These are phyloP conservation scores for Aureobasidium vineae DNA, from an alignment of 2,329 filamentous ascomycete genomes.

Conservation along the genomic window DNA sequence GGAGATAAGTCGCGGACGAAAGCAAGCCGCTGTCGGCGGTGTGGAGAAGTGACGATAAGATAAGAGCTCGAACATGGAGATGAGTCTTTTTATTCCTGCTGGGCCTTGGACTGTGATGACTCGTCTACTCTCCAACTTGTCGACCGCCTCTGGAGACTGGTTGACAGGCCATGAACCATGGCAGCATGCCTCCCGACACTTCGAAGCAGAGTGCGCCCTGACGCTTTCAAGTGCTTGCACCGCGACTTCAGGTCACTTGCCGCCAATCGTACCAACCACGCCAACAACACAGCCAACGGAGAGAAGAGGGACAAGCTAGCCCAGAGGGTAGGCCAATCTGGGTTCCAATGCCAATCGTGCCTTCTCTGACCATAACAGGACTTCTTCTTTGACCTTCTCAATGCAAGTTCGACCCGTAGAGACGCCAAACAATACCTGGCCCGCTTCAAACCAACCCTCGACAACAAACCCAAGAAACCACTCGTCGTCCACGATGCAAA, in stretches of 20 bases:
- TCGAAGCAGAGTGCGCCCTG: conserved; percentile 21
- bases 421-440: conserved; percentile 91
- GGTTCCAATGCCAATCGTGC: too few relatives aligned
- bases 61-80: background rate
- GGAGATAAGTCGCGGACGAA: conserved; percentile 4
- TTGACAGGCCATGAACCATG: conserved; percentile 20
- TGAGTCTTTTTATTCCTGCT: conserved; percentile 17
- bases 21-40: background rate
- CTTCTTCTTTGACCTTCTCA: conserved; percentile 80
- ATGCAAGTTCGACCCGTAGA: conserved; percentile 85
- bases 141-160: background rate
- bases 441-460: conserved; percentile 63
- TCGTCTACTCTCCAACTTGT: background rate
- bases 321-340: conserved; percentile 6
- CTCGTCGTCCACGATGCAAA: conserved; percentile 31
- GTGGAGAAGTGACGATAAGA: conserved; percentile 22
- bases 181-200: conserved; percentile 25
- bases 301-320: conserved; percentile 26
- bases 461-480: conserved; percentile 38
- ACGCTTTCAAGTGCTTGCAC: conserved; percentile 4
- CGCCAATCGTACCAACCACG: background rate
- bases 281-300: background rate
- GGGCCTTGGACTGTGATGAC: background rate
- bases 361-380: conserved; percentile 48
- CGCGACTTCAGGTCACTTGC: conserved; percentile 12